Evolutionary conservation across 2,329 filamentous ascomycete genomes (phyloP).

Genomic region (Trichoderma guizhouense): DNA sequence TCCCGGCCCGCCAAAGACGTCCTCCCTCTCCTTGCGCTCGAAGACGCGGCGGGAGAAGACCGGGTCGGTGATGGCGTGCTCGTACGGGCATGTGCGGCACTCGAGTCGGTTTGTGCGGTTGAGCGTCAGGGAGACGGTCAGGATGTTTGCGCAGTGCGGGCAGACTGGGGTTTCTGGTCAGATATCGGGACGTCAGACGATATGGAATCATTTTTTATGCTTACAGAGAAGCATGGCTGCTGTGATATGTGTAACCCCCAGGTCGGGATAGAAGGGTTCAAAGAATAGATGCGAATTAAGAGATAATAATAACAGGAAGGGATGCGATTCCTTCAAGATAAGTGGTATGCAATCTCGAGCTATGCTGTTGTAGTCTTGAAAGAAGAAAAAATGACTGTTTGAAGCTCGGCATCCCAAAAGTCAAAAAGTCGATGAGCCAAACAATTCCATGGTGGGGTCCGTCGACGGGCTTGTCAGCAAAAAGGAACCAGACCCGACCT

Average conservation of each 20-base stretch:
- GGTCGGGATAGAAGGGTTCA: neutral
- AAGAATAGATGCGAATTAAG: neutral
- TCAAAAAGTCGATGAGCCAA: neutral
- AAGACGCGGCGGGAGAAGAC: slow-evolving; percentile 82
- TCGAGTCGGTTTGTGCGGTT: slow-evolving; percentile 76
- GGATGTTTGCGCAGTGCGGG: slow-evolving; percentile 78
- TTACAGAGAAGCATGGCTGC: slow-evolving; percentile 64
- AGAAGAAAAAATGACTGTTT: neutral
- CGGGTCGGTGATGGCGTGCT: slow-evolving; percentile 74
- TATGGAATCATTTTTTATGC: slow-evolving; percentile 17
- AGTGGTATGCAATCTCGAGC: fast-evolving
- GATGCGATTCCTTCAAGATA: neutral
- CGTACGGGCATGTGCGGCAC: slow-evolving; percentile 93
- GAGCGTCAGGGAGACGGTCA: slow-evolving; percentile 64
- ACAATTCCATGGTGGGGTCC: slow-evolving; percentile 12
- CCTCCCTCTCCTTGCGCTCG: slow-evolving; percentile 83
- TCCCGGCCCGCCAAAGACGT: slow-evolving; percentile 81
- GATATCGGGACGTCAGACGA: slow-evolving; percentile 13
- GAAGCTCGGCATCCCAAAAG: neutral
- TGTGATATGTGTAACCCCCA: neutral
- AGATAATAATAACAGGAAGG: neutral
- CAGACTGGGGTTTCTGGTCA: slow-evolving; percentile 56
- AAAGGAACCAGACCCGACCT: neutral
- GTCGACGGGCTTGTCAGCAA: neutral
- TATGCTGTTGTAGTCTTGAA: neutral